phyloP scores from a whole-genome alignment of 2,329 filamentous ascomycete genomes.

The Xylaria sp. region DNA sequence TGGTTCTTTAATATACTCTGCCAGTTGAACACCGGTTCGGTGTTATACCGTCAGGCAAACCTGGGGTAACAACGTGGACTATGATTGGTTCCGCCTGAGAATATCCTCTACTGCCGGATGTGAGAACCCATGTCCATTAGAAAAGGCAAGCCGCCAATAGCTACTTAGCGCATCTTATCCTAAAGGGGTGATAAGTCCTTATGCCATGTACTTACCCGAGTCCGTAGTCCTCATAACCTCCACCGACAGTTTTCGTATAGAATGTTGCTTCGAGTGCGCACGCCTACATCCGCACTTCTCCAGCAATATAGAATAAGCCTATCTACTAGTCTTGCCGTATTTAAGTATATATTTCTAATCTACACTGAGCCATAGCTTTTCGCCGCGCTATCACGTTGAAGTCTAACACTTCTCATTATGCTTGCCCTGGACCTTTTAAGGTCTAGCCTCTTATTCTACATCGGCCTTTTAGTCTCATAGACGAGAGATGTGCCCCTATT shows the following conservation, averaged over 20 bases:
- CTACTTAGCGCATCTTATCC: constrained; percentile 2
- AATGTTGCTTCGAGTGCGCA: neutral
- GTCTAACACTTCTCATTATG: no score
- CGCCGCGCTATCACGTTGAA: no score
- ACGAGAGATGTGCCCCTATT: neutral
- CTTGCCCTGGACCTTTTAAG: no score
- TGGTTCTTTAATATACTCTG: constrained; percentile 21
- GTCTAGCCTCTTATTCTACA: no score
- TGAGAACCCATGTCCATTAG: neutral
- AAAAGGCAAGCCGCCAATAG: neutral
- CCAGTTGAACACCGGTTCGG: neutral
- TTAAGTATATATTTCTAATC: no score
- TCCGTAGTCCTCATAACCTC: neutral
- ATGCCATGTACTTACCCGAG: neutral
- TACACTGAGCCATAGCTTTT: no score
- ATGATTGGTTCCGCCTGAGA: constrained; percentile 27
- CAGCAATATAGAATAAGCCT: no score
- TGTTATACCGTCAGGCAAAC: constrained; percentile 7
- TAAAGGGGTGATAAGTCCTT: neutral
- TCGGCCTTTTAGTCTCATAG: neutral
- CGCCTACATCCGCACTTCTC: neutral
- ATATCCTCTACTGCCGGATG: constrained; percentile 27
- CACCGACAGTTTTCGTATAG: neutral
- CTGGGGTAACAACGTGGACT: constrained; percentile 12
- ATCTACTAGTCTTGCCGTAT: no score